A percentile compares a stretch with the other conserved stretches of the same genome.
Evolutionary conservation across 164 flowering plant genomes (phyloP).

Genomic region (Stephania cephalantha): DNA sequence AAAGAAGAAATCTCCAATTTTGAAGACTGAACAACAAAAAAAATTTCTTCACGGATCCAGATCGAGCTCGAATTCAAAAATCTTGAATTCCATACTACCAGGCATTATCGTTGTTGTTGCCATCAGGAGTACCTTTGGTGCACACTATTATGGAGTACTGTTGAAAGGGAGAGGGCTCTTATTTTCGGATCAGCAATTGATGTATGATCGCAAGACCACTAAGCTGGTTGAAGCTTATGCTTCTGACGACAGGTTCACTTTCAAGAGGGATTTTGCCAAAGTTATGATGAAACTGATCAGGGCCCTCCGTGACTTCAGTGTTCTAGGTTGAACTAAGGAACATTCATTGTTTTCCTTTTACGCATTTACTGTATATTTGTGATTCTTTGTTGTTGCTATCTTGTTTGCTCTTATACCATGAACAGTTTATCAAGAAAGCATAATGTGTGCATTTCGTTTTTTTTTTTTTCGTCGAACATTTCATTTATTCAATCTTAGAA

Average conservation of each 20-base stretch:
- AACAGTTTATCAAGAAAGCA: too few species aligned
- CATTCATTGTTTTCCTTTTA: neutral
- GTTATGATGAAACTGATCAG: conserved; percentile 36
- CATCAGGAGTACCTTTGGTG: conserved; percentile 26
- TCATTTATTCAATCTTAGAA: too few species aligned
- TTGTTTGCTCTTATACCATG: neutral
- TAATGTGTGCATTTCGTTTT: too few species aligned
- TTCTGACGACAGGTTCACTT: conserved; percentile 36
- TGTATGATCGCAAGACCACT: conserved; percentile 32
- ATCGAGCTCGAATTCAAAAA: too few species aligned
- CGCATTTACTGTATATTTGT: neutral
- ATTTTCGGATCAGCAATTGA: conserved; percentile 45
- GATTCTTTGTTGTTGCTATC: neutral
- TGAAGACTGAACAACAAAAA: too few species aligned
- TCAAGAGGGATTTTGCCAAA: conserved; percentile 38
- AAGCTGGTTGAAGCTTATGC: conserved; percentile 34
- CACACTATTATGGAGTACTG: conserved; percentile 30
- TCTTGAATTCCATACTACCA: conserved; percentile 7
- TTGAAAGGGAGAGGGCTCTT: conserved; percentile 37
- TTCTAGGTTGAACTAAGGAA: conserved; percentile 15
- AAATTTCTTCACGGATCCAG: too few species aligned
- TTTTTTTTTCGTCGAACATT: too few species aligned
- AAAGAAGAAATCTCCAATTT: too few species aligned
- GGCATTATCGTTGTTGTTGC: conserved; percentile 10
- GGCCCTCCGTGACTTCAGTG: conserved; percentile 41